These are phyloP conservation scores for Abrus precatorius DNA, from an alignment of 306 rosid genomes.

Conservation along the genomic window DNA sequence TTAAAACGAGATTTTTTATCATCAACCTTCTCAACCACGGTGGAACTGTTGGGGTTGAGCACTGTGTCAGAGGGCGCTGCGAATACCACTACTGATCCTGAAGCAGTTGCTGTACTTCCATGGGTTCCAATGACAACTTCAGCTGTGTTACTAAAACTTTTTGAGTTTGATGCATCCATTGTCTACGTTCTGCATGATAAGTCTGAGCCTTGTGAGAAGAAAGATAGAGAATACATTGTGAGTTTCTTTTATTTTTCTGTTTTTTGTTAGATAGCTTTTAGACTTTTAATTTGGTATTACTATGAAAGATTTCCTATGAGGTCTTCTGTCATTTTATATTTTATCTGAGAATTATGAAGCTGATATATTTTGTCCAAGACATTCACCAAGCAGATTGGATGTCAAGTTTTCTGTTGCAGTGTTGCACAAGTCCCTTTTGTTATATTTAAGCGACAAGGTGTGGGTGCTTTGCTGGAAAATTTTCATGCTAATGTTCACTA, in stretches of 20 bases:
- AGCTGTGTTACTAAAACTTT: conserved; percentile 82
- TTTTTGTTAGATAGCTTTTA: conserved; percentile 9
- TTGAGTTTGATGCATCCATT: conserved; percentile 80
- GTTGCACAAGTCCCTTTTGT: not conserved
- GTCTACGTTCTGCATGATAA: conserved; percentile 61
- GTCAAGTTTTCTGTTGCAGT: not conserved
- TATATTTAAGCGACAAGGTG: conserved; percentile 18
- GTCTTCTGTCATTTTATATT: not conserved
- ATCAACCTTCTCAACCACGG: conserved; percentile 72
- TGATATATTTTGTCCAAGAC: not conserved
- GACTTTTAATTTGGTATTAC: conserved; percentile 22
- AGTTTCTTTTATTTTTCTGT: conserved; percentile 44
- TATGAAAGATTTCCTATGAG: conserved; percentile 24
- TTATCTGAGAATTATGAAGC: not conserved
- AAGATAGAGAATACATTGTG: conserved; percentile 57
- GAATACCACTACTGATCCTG: conserved; percentile 54
- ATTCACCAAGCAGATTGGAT: conserved; percentile 24
- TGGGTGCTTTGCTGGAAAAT: conserved; percentile 31
- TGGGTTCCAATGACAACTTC: conserved; percentile 92
- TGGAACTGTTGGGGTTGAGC: conserved; percentile 69
- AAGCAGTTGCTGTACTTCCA: conserved; percentile 74
- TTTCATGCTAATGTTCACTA: not conserved
- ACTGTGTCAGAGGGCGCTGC: conserved; percentile 51
- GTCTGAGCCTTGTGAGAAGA: conserved; percentile 61
- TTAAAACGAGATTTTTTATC: conserved; percentile 72